Evolutionary conservation across 352 stramenopile genomes (phyloP).

Genomic region (Phytophthora chlamydospora): DNA sequence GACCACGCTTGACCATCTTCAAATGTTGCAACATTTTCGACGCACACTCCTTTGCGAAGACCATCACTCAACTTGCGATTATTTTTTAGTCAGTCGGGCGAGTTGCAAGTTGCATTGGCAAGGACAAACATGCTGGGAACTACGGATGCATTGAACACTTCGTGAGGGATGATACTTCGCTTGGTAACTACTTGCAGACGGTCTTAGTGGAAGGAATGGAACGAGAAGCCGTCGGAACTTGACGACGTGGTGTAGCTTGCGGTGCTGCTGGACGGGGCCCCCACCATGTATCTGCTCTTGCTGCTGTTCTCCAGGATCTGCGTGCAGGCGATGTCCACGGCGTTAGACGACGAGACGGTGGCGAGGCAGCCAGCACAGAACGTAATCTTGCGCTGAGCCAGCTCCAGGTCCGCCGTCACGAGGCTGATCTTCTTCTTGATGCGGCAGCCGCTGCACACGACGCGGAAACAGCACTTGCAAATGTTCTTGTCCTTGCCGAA

Average conservation of each 20-base stretch:
- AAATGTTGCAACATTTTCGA: no score
- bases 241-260: slow-evolving; percentile 24
- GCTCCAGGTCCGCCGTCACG: slow-evolving; percentile 32
- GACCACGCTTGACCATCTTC: no score
- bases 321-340: slow-evolving; percentile 24
- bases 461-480: slow-evolving; percentile 35
- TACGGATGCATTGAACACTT: no score
- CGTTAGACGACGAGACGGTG: slow-evolving; percentile 24
- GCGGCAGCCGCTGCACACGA: slow-evolving; percentile 30
- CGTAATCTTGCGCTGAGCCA: slow-evolving; percentile 30
- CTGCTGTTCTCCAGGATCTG: slow-evolving; percentile 21
- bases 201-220: slow-evolving; percentile 19
- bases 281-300: slow-evolving; percentile 20
- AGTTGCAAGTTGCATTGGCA: no score
- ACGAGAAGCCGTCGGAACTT: slow-evolving; percentile 23
- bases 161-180: no score
- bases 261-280: slow-evolving; percentile 7
- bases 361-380: slow-evolving; percentile 30
- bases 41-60: no score
- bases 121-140: no score
- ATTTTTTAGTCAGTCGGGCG: no score
- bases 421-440: slow-evolving; percentile 41
- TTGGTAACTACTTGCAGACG: neutral
- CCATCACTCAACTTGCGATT: no score
- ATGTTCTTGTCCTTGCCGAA: slow-evolving; percentile 35